phyloP scores from a whole-genome alignment of 192 early-diverging fungal genomes.

The Rhizophagus prolifer region DNA sequence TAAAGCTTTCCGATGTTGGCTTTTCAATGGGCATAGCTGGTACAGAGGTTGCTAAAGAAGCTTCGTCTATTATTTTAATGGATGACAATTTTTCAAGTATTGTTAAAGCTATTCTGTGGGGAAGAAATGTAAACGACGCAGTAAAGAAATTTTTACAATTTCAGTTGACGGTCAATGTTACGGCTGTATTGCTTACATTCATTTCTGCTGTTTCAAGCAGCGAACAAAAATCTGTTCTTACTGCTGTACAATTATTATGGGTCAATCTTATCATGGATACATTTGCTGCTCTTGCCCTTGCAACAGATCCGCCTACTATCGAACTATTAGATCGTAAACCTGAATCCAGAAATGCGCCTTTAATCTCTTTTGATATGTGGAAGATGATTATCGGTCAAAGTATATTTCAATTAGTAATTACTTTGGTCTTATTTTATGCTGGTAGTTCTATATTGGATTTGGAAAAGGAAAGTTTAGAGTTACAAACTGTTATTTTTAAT shows the following conservation, averaged over 20 bases:
- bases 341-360: conserved; percentile 72
- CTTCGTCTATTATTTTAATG: conserved; percentile 95
- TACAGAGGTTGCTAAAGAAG: conserved; percentile 99
- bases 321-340: conserved; percentile 88
- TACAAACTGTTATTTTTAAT: conserved; percentile 89
- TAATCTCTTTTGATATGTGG: conserved; percentile 93
- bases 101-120: conserved; percentile 98
- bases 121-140: conserved; percentile 91
- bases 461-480: conserved; percentile 31
- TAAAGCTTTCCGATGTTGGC: conserved; percentile 94
- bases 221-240: conserved; percentile 79
- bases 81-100: conserved; percentile 99
- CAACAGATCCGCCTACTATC: conserved; percentile 87
- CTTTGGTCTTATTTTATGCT: conserved; percentile 70
- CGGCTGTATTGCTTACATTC: conserved; percentile 80
- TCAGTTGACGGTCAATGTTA: conserved; percentile 97
- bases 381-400: conserved; percentile 93
- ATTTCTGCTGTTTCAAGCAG: conserved; percentile 66
- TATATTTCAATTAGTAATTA: conserved; percentile 83
- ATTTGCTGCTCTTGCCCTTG: conserved; percentile 93
- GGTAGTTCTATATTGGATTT: conserved; percentile 61
- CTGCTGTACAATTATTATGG: conserved; percentile 96
- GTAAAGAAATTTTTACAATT: conserved; percentile 99
- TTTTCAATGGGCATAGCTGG: conserved; percentile 99
- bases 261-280: conserved; percentile 99